Percentiles rank a stretch among this genome's conserved stretches.
These are phyloP conservation scores for Cyanodermella asteris DNA, from an alignment of 2,329 filamentous ascomycete species.

Conservation along the genomic window DNA sequence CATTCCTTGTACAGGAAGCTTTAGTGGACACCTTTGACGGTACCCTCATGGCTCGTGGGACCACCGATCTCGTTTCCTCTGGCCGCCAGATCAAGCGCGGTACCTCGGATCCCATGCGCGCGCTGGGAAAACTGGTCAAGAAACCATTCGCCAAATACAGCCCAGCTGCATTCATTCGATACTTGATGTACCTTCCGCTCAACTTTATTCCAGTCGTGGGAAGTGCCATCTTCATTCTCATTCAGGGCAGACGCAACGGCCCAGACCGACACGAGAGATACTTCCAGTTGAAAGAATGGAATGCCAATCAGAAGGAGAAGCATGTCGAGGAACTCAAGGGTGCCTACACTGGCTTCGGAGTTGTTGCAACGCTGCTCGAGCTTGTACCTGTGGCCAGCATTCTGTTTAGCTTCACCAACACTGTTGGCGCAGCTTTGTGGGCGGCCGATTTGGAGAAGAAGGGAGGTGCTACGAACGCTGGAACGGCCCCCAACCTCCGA, in stretches of 20 bases:
- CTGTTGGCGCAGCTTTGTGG: slow-evolving; percentile 85
- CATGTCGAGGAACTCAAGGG: slow-evolving; percentile 51
- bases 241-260: slow-evolving; percentile 43
- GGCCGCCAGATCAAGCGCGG: slow-evolving; percentile 48
- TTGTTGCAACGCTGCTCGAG: slow-evolving; percentile 62
- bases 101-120: slow-evolving; percentile 28
- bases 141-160: slow-evolving; percentile 32
- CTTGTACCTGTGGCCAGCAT: slow-evolving; percentile 67
- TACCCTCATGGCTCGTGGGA: slow-evolving; percentile 31
- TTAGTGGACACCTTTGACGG: slow-evolving; percentile 80
- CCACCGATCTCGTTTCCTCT: slow-evolving; percentile 43
- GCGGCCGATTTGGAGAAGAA: slow-evolving; percentile 67
- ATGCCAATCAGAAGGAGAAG: slow-evolving; percentile 36
- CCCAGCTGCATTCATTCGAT: slow-evolving; percentile 44
- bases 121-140: slow-evolving; percentile 34
- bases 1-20: slow-evolving; percentile 60
- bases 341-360: slow-evolving; percentile 55
- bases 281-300: slow-evolving; percentile 81
- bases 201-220: slow-evolving; percentile 87
- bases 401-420: slow-evolving; percentile 76
- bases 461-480: slow-evolving; percentile 8
- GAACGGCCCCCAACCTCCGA: slow-evolving; percentile 12
- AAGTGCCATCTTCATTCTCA: slow-evolving; percentile 54
- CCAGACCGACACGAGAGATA: slow-evolving; percentile 43
- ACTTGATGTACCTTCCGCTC: slow-evolving; percentile 68